A percentile compares a stretch with the other conserved stretches of the same genome.
These are phyloP conservation scores for Mrakia blollopis DNA, from an alignment of 768 basidiomycete species.

Conservation along the genomic window DNA sequence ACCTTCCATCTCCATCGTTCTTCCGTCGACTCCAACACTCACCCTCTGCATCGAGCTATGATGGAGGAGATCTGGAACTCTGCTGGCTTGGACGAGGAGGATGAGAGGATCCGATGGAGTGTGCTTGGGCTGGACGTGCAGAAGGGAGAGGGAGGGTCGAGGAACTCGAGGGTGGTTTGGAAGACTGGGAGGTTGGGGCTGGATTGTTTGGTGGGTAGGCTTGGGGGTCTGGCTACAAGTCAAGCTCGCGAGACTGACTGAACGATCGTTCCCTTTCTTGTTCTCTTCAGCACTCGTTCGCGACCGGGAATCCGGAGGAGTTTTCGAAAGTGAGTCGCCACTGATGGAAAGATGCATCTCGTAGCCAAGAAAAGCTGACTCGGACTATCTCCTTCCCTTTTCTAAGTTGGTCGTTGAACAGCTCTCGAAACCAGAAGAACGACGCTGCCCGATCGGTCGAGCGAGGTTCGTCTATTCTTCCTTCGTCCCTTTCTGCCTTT, in stretches of 20 bases:
- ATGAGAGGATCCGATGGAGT: conserved; percentile 56
- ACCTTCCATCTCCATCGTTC: conserved; percentile 76
- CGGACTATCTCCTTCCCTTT: too few species aligned
- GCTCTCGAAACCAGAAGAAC: conserved; percentile 63
- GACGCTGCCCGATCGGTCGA: conserved; percentile 74
- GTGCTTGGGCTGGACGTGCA: conserved; percentile 63
- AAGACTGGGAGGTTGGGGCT: conserved; percentile 75
- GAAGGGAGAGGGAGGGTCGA: neutral
- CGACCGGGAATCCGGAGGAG: conserved; percentile 61
- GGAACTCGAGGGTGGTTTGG: conserved; percentile 62
- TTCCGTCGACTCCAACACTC: conserved; percentile 55
- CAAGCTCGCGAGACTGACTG: neutral
- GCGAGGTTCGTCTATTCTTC: conserved; percentile 43
- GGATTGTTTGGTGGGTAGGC: conserved; percentile 63
- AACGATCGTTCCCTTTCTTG: neutral
- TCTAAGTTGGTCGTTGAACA: conserved; percentile 73
- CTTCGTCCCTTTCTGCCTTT: neutral
- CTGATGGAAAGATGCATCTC: neutral
- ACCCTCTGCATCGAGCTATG: conserved; percentile 42
- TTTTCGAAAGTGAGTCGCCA: conserved; percentile 61
- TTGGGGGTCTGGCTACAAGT: neutral
- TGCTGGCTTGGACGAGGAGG: conserved; percentile 53
- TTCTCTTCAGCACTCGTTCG: conserved; percentile 57
- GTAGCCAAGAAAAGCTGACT: neutral
- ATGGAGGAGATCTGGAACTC: conserved; percentile 65